Percentiles rank a stretch among this genome's conserved stretches.
Evolutionary conservation across 2,329 filamentous ascomycete genomes (phyloP).

Genomic region (Aspergillus tanneri): DNA sequence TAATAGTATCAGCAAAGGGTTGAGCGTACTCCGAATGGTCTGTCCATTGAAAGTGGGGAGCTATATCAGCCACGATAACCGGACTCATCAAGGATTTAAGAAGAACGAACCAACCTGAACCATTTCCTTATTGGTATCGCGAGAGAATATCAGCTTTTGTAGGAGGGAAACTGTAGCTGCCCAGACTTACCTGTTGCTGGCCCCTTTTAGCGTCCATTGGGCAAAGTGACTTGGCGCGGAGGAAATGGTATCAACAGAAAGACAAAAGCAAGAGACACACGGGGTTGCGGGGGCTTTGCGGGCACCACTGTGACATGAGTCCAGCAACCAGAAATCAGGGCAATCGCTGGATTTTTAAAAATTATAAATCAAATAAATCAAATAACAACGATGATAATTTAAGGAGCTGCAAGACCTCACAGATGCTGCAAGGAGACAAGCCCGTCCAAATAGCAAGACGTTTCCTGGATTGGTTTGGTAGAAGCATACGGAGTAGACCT

Average conservation of each 20-base stretch:
- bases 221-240: constrained; percentile 14
- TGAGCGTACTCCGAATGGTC: constrained; percentile 42
- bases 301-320: no score
- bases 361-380: no score
- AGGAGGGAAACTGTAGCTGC: neutral
- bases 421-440: no score
- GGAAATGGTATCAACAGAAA: constrained; percentile 14
- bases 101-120: constrained; percentile 90
- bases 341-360: no score
- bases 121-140: constrained; percentile 71
- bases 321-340: no score
- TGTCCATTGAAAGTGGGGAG: constrained; percentile 24
- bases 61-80: constrained; percentile 24
- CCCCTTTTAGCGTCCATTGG: constrained; percentile 55
- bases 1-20: neutral
- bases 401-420: no score
- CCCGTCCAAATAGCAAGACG: no score
- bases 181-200: constrained; percentile 64
- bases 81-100: constrained; percentile 18
- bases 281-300: no score
- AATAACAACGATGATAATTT: no score
- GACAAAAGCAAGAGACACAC: constrained; percentile 1
- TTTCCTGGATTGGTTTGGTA: no score
- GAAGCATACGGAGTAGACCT: no score
- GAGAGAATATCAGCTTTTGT: neutral